Base-by-base conservation (phyloP, 208 protist genomes). In the Jaenimonas drosophilae region DNA sequence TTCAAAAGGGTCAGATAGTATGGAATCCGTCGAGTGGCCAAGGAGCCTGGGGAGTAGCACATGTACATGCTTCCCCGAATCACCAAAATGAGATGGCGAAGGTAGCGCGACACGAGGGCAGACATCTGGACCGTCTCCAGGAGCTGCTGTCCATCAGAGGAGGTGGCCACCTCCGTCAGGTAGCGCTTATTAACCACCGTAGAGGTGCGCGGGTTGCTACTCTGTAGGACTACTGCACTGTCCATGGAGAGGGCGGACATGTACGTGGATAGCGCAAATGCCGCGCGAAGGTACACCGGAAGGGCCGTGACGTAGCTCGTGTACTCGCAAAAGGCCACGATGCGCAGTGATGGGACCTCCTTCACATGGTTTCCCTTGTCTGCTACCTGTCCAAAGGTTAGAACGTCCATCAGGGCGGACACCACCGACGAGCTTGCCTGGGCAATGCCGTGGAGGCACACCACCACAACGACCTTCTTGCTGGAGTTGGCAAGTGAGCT, bases 211-310 rank as follows among this genome's bases (percentile, higher is more conserved):
- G 48, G 32, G 37, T 68, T 75, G 42, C 53, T 60, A 2, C 50
- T 74, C 59, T 89, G 85, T 55, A 93, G 65, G 43, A 93, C 73
- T 42, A 72, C 74, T 11, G 77, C 67, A 32, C 78, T 84, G 27
- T 93, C 80, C 59, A 86, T 84, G n/a, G 78, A 57, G 17, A 79
- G 48, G 0, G 43, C 53, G 1, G 85, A 93, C 58, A 93, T 71
- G 56, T 76, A 90, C 2, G 70, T 80, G 25, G 85, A 93, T n/a
- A 93, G 70, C 1, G 76, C 62, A 49, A 93, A 93, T 14, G 60
- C 68, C 6, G 59, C 62, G 17, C 80, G 79, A 23, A 90, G 50
- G 9, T 51, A 37, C 49, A 85, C 77, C 4, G 85, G 68, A n/a
- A 93, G 60, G 30, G 70, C 46, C 30, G 63, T 40, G 0, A 61